These are phyloP conservation scores for Ilyonectria destructans DNA, from an alignment of 2,329 filamentous ascomycete genomes.

Conservation along the genomic window DNA sequence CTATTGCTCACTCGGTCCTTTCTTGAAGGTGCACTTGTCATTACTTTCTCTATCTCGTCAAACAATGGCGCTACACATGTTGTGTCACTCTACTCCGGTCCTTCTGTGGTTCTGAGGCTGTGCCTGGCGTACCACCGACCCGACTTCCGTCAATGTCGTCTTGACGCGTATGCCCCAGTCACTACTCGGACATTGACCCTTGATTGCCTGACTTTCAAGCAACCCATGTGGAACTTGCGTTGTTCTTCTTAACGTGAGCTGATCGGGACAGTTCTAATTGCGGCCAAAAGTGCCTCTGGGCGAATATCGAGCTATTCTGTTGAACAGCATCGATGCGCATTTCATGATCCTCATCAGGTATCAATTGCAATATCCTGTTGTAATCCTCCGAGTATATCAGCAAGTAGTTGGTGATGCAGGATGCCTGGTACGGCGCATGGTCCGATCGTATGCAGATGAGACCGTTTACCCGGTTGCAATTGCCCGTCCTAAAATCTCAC, in stretches of 20 bases:
- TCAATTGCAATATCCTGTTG: too few relatives aligned
- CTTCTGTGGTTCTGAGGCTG: not conserved
- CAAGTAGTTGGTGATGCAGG: too few relatives aligned
- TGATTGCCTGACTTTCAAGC: not conserved
- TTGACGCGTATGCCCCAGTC: not conserved
- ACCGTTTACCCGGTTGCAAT: too few relatives aligned
- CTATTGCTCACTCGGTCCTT: too few relatives aligned
- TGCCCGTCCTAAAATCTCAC: too few relatives aligned
- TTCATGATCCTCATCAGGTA: too few relatives aligned
- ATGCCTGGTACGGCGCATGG: too few relatives aligned
- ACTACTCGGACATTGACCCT: not conserved
- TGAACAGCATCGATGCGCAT: too few relatives aligned
- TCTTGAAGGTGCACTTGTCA: not conserved
- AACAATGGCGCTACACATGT: not conserved
- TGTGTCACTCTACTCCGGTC: not conserved
- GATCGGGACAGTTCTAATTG: not conserved
- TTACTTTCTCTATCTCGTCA: not conserved
- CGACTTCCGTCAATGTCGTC: not conserved
- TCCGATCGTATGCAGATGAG: too few relatives aligned
- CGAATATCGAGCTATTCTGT: not conserved
- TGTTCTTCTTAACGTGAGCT: not conserved
- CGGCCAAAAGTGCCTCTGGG: not conserved
- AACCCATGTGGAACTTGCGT: not conserved
- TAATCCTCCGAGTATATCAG: too few relatives aligned
- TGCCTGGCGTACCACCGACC: not conserved